phyloP scores from a whole-genome alignment of 2,329 filamentous ascomycete species.

The Pseudogymnoascus sp. region DNA sequence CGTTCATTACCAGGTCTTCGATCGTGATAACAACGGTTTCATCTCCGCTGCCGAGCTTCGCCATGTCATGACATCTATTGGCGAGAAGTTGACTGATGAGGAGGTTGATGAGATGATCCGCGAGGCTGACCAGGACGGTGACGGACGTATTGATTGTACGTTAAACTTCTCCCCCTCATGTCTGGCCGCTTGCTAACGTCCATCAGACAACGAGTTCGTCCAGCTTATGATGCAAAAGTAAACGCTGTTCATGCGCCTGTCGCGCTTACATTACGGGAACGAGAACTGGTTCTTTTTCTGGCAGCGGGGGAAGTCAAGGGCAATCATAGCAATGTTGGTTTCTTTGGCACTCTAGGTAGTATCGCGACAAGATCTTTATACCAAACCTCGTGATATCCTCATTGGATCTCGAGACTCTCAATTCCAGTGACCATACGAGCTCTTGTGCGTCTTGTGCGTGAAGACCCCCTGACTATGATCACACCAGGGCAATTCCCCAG shows the following conservation, averaged over 20 bases:
- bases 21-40: conserved; percentile 87
- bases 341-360: conserved; percentile 5
- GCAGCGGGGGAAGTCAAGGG: background rate
- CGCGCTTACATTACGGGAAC: background rate
- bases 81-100: conserved; percentile 83
- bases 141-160: conserved; percentile 82
- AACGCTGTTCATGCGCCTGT: background rate
- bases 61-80: conserved; percentile 87
- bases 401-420: background rate
- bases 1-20: conserved; percentile 52
- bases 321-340: conserved; percentile 7
- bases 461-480: background rate
- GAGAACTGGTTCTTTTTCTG: conserved; percentile 6
- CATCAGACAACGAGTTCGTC: conserved; percentile 79
- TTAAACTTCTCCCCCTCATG: conserved; percentile 13
- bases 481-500: background rate
- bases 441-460: background rate
- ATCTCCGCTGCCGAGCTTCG: conserved; percentile 82
- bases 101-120: conserved; percentile 92
- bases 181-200: background rate
- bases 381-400: conserved; percentile 5
- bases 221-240: conserved; percentile 97
- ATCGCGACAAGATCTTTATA: conserved; percentile 6
- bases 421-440: background rate
- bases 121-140: conserved; percentile 82